Evolutionary conservation across 1,284 basidiomycete species (phyloP), one percentile per base, ranked within the genome.

Genomic region (Boletellus deceptivus): DNA sequence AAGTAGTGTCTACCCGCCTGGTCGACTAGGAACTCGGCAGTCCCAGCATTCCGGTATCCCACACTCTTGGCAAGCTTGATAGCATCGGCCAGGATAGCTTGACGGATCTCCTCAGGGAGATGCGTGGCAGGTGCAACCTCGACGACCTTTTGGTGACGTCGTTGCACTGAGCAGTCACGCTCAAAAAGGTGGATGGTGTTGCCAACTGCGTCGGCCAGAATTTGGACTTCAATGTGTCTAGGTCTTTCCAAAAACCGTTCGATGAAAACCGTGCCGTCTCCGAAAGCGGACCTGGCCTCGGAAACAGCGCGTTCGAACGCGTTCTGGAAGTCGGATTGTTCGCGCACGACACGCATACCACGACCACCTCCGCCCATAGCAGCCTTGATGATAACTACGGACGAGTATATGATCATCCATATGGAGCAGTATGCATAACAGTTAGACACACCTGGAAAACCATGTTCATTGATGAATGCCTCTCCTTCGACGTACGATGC

Each of bases 291-390:
- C 73, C 89, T 96, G 59, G 97, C 96, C 71, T 99, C 96, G 62
- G 85, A 89, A 58, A 94, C 93, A 10, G 97, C 97, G 58, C 94
- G 89, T 68, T 94, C 83, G 70, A 99, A 99, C 6, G 89, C 79
- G 60, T 85, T 79, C 73, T 95, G 82, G 79, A 98, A 98, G 59
- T 93, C 89, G 43, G 86, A 87, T 69, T 93, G 86, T 65, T 93
- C 91, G 57, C 93, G 86, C 34, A 99, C 96, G 53, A 98, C 95
- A 70, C 96, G 91, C 96, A 99, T 99, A 58, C 96, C 96, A 65
- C 95, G 91, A 52, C 96, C 96, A 66, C 96, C 96, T 59, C 96
- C 96, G 54, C 96, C 96, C 93, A 98, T 97, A 22, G 95, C 95
- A 43, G 95, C 95, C 75, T 98, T 97, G 81, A 97, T 95, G 69